Conservation (phyloP, 371 early-diverging fungal species). For the Spraguea lophii region DNA sequence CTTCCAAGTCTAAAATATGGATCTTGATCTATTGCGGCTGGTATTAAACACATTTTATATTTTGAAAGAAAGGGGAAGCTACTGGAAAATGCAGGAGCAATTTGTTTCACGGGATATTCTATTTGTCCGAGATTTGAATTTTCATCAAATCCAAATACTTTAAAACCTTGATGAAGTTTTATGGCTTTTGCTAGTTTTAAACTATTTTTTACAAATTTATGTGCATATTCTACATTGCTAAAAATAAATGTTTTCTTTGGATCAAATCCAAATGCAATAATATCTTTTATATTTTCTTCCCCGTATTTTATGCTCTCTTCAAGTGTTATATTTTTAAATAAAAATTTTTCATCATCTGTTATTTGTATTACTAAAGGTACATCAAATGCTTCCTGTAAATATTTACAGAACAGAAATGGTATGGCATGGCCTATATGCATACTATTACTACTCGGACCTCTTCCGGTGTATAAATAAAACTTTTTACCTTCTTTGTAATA, state of each 20-base stretch:
- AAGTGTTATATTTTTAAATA: constrained; percentile 66
- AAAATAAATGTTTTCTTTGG: constrained; percentile 95
- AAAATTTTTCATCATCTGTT: constrained; percentile 97
- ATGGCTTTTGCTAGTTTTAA: constrained; percentile 36
- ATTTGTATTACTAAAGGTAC: constrained; percentile 87
- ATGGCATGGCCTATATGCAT: constrained; percentile 97
- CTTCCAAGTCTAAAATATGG: constrained; percentile 96
- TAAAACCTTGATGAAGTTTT: constrained; percentile 37
- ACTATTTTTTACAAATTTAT: constrained; percentile 49
- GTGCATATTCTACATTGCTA: constrained; percentile 68
- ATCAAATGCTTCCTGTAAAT: constrained; percentile 81
- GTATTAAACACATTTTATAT: constrained; percentile 81
- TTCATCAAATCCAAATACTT: constrained; percentile 41
- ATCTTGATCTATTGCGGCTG: constrained; percentile 97
- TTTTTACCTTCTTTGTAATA: constrained; percentile 64
- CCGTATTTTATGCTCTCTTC: constrained; percentile 63
- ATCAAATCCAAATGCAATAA: constrained; percentile 89
- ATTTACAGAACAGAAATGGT: constrained; percentile 91
- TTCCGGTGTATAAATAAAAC: constrained; percentile 95
- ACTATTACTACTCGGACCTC: constrained; percentile 77
- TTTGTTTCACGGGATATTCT: constrained; percentile 39
- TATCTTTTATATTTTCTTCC: constrained; percentile 73
- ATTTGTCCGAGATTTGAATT: constrained; percentile 35
- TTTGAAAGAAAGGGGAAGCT: constrained; percentile 42
- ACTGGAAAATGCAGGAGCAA: constrained; percentile 41